Evolutionary conservation across 768 basidiomycete genomes (phyloP).

Genomic region (Naganishia randhawae): DNA sequence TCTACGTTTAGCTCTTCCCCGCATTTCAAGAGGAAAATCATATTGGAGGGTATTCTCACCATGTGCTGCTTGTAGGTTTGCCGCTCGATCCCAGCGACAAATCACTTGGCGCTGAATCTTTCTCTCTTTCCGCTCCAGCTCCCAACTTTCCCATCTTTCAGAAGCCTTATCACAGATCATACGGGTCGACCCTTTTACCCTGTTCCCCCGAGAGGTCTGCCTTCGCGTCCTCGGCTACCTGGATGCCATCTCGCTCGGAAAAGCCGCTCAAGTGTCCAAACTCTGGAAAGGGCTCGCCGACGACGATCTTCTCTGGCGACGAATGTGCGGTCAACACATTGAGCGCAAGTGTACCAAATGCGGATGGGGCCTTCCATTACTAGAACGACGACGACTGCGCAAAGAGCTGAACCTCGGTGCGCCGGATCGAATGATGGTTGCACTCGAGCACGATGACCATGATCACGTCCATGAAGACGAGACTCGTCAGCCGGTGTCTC

Average conservation of each 20-base stretch:
- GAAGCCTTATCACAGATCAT: conserved; percentile 88
- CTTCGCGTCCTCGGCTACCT: conserved; percentile 82
- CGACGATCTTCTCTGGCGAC: conserved; percentile 90
- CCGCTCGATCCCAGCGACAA: neutral
- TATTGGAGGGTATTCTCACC: conserved; percentile 91
- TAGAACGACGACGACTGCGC: conserved; percentile 57
- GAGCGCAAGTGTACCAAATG: conserved; percentile 94
- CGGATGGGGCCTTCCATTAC: conserved; percentile 90
- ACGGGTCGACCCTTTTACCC: conserved; percentile 87
- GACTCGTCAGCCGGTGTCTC: conserved; percentile 18
- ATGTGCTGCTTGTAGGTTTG: conserved; percentile 84
- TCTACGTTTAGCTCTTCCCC: conserved; percentile 93
- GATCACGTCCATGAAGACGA: conserved; percentile 24
- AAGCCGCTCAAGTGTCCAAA: conserved; percentile 83
- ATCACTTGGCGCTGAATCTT: neutral
- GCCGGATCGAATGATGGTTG: conserved; percentile 22
- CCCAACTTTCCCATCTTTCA: conserved; percentile 90
- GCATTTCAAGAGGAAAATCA: conserved; percentile 82
- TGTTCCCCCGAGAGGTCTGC: conserved; percentile 83
- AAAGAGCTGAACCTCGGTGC: conserved; percentile 37
- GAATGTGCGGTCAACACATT: conserved; percentile 97
- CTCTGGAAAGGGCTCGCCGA: conserved; percentile 86
- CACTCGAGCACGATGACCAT: conserved; percentile 15
- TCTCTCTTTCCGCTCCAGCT: conserved; percentile 47
- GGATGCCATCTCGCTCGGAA: conserved; percentile 86